Conservation (phyloP, 2,329 filamentous ascomycete genomes). For the Macroventuria anomochaeta region DNA sequence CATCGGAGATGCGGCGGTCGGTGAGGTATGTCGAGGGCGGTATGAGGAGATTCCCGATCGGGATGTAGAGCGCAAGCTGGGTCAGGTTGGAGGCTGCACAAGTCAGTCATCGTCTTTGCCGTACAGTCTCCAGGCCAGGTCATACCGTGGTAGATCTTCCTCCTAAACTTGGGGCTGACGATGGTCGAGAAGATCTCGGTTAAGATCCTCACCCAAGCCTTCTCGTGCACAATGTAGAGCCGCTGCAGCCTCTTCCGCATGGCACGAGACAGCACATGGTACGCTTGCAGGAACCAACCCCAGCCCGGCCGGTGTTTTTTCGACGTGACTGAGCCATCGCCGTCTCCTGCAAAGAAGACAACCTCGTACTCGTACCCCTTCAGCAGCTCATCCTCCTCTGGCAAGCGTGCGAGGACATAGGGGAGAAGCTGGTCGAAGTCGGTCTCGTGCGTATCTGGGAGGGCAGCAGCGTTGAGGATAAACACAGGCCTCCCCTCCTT, state of each 20-base stretch:
- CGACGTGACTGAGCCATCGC: conserved; percentile 52
- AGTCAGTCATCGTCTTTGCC: conserved; percentile 23
- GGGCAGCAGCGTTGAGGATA: conserved; percentile 63
- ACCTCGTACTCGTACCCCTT: conserved; percentile 63
- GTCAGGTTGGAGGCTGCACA: conserved; percentile 56
- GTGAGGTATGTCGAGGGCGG: conserved; percentile 62
- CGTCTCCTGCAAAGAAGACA: conserved; percentile 64
- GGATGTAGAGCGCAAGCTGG: conserved; percentile 57
- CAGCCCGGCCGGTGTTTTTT: conserved; percentile 60
- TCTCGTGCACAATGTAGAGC: conserved; percentile 64
- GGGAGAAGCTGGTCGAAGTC: conserved; percentile 63
- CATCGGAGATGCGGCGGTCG: conserved; percentile 57
- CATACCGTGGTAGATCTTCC: conserved; percentile 63
- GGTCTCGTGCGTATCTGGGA: conserved; percentile 60
- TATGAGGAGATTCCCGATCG: conserved; percentile 61
- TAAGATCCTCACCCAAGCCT: conserved; percentile 63
- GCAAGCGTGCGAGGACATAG: conserved; percentile 62
- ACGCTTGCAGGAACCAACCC: conserved; percentile 65
- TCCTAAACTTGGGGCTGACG: conserved; percentile 63
- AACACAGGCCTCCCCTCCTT: conserved; percentile 58
- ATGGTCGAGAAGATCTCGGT: conserved; percentile 64
- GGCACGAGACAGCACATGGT: conserved; percentile 61
- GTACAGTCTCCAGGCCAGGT: background rate
- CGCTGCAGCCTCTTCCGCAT: conserved; percentile 62
- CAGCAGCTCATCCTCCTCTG: conserved; percentile 62